These are phyloP conservation scores for Cryphonectria japonica DNA, from an alignment of 2,329 filamentous ascomycete genomes.

Conservation along the genomic window DNA sequence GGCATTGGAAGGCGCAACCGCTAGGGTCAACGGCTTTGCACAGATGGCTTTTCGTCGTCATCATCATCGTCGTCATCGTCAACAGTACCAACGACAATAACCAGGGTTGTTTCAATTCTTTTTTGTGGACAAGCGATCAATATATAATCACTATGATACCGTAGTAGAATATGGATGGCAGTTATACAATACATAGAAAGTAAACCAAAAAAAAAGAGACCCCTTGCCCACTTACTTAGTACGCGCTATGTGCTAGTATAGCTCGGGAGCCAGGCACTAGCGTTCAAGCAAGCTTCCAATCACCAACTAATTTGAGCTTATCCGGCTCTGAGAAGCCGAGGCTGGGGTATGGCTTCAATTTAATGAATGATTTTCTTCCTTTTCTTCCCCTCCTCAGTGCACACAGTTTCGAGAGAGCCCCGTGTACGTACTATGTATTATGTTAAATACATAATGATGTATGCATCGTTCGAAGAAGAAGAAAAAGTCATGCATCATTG, in stretches of 20 bases:
- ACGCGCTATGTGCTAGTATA: too few relatives aligned
- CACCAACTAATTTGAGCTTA: background rate
- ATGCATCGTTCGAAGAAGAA: too few relatives aligned
- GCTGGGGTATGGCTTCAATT: background rate
- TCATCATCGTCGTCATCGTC: background rate
- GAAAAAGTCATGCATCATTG: too few relatives aligned
- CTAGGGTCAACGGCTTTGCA: background rate
- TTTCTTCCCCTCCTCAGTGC: background rate
- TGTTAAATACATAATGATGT: too few relatives aligned
- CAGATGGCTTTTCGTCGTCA: background rate
- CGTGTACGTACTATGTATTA: too few relatives aligned
- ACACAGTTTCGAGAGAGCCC: background rate
- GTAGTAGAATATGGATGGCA: too few relatives aligned
- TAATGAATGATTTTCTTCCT: background rate
- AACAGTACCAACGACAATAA: background rate
- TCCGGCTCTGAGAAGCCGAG: background rate
- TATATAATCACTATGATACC: too few relatives aligned
- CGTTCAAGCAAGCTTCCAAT: background rate
- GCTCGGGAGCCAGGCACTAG: background rate
- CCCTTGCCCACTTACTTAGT: too few relatives aligned
- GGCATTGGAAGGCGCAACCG: background rate
- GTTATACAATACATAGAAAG: too few relatives aligned
- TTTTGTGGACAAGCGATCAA: too few relatives aligned
- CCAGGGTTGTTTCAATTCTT: background rate
- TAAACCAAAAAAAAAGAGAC: too few relatives aligned